Evolutionary conservation across 2,329 filamentous ascomycete species (phyloP), one percentile per base, ranked within the genome.

Genomic region (Phialophora macrospora): DNA sequence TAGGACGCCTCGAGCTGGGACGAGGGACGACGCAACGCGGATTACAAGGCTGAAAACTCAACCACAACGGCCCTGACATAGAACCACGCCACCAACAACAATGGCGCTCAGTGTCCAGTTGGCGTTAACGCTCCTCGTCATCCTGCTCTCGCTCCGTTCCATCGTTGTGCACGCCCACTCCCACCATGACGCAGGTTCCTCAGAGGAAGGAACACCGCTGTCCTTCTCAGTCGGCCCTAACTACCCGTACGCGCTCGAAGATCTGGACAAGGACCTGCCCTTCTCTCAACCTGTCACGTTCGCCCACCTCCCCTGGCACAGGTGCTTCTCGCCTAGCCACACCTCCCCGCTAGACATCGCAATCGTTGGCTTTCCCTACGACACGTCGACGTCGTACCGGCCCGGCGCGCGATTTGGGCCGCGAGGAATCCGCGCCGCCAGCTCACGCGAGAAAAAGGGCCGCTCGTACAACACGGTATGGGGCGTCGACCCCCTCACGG

Each of bases 301-400:
- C 55, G 73, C 72, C 26, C 73, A 74, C 56, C 66, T 74, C 1
- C 68, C 70, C 52, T 74, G 72, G 72, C 67, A 74, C 44, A 65
- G 73, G 32, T 75, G 73, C 62, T 68, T 74, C 28, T 72, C 73
- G 1, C 46, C 66, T 5, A 41, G 64, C n/a, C 72, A 74, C 49
- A 51, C 46, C 38, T 60, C 66, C 55, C 69, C 71, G 4, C 63
- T 75, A 20, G 74, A 75, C 62, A 76, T 77, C 60, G 72, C 70
- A 9, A 67, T 77, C 56, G 66, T 77, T 11, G 76, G 75, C 11
- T 71, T 76, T 56, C 76, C 75, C 9, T 77, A 74, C 62, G 75
- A 77, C 64, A 77, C 74, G 3, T 71, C 72, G 17, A 73, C 72
- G 0, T 74, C 72, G 30, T 77, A 76, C 64, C 71, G 75, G 3